A percentile compares a stretch with the other conserved stretches of the same genome.
phyloP scores from a whole-genome alignment of 768 basidiomycete genomes.

The Suillus bovinus region DNA sequence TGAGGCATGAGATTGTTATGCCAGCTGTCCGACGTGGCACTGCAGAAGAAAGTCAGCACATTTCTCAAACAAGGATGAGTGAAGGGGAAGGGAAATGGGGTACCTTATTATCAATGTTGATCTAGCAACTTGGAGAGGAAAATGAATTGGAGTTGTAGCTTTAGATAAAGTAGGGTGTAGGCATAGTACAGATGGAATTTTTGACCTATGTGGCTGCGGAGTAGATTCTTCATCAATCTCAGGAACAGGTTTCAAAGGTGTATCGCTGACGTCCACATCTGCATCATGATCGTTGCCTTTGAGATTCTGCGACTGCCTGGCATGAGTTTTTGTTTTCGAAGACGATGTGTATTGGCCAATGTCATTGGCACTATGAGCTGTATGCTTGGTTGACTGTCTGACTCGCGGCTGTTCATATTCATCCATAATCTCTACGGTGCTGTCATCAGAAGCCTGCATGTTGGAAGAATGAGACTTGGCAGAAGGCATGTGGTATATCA shows the following conservation, averaged over 20 bases:
- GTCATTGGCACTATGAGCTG: not conserved
- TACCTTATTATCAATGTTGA: slow-evolving; percentile 17
- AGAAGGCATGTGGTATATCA: not conserved
- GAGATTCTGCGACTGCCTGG: not conserved
- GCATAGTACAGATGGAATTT: not conserved
- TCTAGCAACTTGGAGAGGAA: slow-evolving; percentile 24
- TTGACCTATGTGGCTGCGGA: slow-evolving; percentile 22
- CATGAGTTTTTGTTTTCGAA: not conserved
- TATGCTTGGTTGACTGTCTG: not conserved
- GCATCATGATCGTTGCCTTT: not conserved
- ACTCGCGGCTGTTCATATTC: not conserved
- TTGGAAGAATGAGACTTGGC: not conserved
- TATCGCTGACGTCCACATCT: not conserved
- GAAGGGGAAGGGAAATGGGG: not conserved
- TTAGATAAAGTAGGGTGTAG: not conserved
- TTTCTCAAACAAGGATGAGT: not conserved
- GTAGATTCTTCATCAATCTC: slow-evolving; percentile 23
- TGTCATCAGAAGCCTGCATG: slow-evolving; percentile 2
- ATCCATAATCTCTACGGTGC: not conserved
- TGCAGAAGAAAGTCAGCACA: slow-evolving; percentile 2
- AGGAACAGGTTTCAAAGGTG: not conserved
- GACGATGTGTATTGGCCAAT: not conserved
- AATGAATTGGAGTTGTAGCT: not conserved
- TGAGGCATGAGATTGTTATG: slow-evolving; percentile 14
- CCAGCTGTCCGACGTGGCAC: slow-evolving; percentile 13